phyloP scores from a whole-genome alignment of 2,329 filamentous ascomycete genomes.

The Tolypocladium guangdongense region DNA sequence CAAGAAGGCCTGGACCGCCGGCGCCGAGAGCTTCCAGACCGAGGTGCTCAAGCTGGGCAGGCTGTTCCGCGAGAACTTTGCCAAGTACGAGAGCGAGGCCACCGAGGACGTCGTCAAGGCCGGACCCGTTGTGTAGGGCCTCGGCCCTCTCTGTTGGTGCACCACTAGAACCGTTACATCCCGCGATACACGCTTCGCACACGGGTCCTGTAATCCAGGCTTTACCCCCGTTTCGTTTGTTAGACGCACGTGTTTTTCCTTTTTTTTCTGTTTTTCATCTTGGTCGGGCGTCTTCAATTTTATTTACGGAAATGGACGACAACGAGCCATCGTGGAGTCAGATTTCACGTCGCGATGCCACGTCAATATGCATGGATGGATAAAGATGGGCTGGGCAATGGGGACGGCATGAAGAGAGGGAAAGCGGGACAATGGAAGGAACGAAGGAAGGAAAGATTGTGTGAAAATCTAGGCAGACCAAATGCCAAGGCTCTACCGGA shows the following conservation, averaged over 20 bases:
- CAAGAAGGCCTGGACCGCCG: conserved; percentile 79
- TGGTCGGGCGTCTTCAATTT: background rate
- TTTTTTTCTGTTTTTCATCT: background rate
- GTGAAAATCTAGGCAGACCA: background rate
- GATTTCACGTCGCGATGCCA: background rate
- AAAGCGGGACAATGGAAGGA: background rate
- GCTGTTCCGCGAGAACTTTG: conserved; percentile 95
- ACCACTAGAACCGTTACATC: background rate
- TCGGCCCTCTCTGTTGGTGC: background rate
- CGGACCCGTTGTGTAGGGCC: conserved; percentile 33
- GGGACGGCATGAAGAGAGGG: background rate
- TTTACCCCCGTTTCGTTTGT: background rate
- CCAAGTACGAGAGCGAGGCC: conserved; percentile 83
- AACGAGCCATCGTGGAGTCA: background rate
- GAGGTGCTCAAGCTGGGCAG: conserved; percentile 85
- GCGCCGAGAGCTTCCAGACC: conserved; percentile 66
- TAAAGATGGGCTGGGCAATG: background rate
- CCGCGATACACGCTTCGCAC: background rate
- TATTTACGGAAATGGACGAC: background rate
- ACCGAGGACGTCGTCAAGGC: conserved; percentile 68
- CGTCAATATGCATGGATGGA: background rate
- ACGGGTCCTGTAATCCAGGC: background rate
- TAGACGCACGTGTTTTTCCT: background rate
- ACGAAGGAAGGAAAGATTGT: background rate
- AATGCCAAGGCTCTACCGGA: background rate